These are phyloP conservation scores for Tylopilus sp. DNA, from an alignment of 768 basidiomycete genomes.

Conservation along the genomic window DNA sequence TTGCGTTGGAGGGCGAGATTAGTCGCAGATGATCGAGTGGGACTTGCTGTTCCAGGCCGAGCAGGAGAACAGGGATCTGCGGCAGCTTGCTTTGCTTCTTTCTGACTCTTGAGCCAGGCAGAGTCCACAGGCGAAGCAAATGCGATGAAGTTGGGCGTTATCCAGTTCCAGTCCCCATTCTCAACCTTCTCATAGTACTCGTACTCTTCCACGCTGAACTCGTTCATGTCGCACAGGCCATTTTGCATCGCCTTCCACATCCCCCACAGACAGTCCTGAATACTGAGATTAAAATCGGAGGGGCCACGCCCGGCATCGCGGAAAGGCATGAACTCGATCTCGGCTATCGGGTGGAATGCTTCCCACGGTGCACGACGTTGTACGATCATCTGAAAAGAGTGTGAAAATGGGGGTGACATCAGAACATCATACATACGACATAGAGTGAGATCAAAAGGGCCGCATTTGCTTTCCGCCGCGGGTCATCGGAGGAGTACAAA, in stretches of 20 bases:
- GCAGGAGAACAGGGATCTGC: slow-evolving; percentile 25
- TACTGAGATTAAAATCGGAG: slow-evolving; percentile 89
- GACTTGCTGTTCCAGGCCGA: slow-evolving; percentile 23
- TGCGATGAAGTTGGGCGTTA: slow-evolving; percentile 88
- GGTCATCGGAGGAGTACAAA: slow-evolving; percentile 84
- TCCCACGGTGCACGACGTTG: slow-evolving; percentile 88
- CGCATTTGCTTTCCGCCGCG: slow-evolving; percentile 87
- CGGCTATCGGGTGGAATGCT: slow-evolving; percentile 90
- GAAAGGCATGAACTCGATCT: slow-evolving; percentile 92
- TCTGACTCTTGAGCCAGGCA: slow-evolving; percentile 73
- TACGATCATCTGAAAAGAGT: slow-evolving; percentile 76
- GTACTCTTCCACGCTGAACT: slow-evolving; percentile 90
- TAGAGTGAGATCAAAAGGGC: slow-evolving; percentile 93
- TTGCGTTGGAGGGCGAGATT: slow-evolving; percentile 71
- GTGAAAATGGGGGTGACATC: slow-evolving; percentile 16
- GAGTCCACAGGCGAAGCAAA: slow-evolving; percentile 90
- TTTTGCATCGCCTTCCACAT: slow-evolving; percentile 91
- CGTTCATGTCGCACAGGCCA: slow-evolving; percentile 89
- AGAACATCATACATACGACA: slow-evolving; percentile 54
- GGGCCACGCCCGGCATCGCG: slow-evolving; percentile 92
- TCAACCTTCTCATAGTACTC: slow-evolving; percentile 94
- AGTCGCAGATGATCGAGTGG: slow-evolving; percentile 26
- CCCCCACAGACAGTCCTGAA: slow-evolving; percentile 90
- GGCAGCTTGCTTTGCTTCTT: slow-evolving; percentile 49
- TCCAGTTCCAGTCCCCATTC: slow-evolving; percentile 95